Base-by-base conservation (phyloP, 371 early-diverging fungal genomes). In the Mortierella sp. region DNA sequence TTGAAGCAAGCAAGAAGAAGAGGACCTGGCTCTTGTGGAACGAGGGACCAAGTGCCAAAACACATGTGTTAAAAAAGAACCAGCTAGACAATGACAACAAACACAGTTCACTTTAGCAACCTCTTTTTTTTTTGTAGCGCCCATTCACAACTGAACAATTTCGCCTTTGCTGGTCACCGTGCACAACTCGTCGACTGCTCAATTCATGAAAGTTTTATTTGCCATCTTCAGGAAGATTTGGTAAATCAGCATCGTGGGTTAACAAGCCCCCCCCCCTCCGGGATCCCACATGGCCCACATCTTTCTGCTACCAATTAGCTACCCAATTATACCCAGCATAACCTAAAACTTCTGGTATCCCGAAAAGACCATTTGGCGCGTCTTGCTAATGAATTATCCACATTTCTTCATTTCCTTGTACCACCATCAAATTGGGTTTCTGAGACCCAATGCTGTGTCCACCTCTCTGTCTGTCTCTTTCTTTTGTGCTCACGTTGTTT, bases 401-500 rank as follows among this genome's bases (percentile, higher is more conserved):
- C 47, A 19, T 47, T 19, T 52, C 22, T 37, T 4, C 61, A 37
- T 9, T 34, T 61, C 61, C 61, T 37, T 61, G 61, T 61, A 31
- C 61, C 2, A 61, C 61, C 37, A 61, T 34, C 10, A 31, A 61
- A 61, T 61, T 34, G 37, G 16, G 61, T 19, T 31, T 37, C 34
- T 4, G 22, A 13, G 22, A 11, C 34, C 26, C 61, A 37, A 61
- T 61, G 61, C 61, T 61, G 61, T 37, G 61, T 61, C 61, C 22
- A 58, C 34, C 61, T 70, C 31, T 37, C 31, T 40, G 31, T n/a
- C 43, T 39, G 22, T 55, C 29, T 50, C 24, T 53, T 24, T 67
- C 29, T 40, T 48, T 47, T n/a, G 29, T 68, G 66, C 43, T 29
- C 66, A 61, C 61, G 34, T n/a, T 61, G 22, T 61, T 61, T 61